A percentile compares a stretch with the other conserved stretches of the same genome.
These are phyloP conservation scores for Nicotiana paniculata DNA, from an alignment of 257 asterid genomes.

Conservation along the genomic window DNA sequence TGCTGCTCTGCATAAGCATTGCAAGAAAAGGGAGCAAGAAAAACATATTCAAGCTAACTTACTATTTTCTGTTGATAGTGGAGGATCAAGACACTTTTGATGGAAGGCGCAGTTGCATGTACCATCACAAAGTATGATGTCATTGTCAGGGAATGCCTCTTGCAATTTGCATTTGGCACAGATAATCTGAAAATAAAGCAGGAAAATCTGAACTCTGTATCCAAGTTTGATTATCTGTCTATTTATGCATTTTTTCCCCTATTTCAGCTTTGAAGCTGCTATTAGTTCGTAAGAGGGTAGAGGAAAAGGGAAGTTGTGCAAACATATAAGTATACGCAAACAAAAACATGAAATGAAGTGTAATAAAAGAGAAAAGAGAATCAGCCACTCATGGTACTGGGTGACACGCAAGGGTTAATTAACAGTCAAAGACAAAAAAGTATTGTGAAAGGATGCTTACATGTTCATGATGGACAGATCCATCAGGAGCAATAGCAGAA, in stretches of 20 bases:
- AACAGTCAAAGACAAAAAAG: background rate
- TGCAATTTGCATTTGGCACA: conserved; percentile 86
- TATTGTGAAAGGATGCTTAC: conserved; percentile 30
- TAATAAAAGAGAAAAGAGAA: background rate
- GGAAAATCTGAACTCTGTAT: conserved; percentile 12
- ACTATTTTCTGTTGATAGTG: conserved; percentile 77
- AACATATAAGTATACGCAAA: background rate
- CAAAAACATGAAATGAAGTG: background rate
- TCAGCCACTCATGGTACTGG: background rate
- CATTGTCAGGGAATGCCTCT: conserved; percentile 82
- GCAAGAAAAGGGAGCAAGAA: background rate
- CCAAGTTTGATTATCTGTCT: background rate
- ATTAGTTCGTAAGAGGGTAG: background rate
- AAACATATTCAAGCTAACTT: conserved; percentile 25
- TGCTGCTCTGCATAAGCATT: background rate
- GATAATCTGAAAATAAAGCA: conserved; percentile 50
- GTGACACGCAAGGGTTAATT: background rate
- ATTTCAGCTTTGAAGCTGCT: background rate
- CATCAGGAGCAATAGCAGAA: conserved; percentile 73
- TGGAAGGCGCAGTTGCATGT: conserved; percentile 94
- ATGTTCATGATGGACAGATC: conserved; percentile 89
- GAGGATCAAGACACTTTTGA: conserved; percentile 93
- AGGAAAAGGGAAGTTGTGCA: background rate
- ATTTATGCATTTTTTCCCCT: background rate
- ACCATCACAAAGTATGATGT: conserved; percentile 92